A percentile compares a stretch with the other conserved stretches of the same genome.
phyloP scores from a whole-genome alignment of 1,284 basidiomycete species.

The Marasmius tenuissimus region DNA sequence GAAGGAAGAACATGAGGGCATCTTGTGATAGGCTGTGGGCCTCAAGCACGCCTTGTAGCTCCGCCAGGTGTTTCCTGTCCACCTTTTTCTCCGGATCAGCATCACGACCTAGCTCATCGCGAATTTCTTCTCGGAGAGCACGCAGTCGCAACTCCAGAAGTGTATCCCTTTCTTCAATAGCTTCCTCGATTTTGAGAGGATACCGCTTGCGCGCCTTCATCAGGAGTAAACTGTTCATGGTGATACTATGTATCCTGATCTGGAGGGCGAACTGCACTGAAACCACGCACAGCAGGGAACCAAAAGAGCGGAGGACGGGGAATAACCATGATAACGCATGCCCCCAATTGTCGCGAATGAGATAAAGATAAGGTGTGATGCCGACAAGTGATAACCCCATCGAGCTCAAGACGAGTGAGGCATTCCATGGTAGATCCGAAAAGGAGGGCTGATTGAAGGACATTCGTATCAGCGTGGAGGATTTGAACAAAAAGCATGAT shows the following conservation, averaged over 20 bases:
- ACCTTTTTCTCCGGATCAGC: background rate
- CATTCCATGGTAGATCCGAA: background rate
- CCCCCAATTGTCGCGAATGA: background rate
- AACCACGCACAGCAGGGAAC: background rate
- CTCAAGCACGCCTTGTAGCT: background rate
- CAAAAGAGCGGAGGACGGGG: background rate
- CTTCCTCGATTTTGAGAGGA: background rate
- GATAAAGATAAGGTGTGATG: background rate
- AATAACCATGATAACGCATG: background rate
- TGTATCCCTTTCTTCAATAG: background rate
- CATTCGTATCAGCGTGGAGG: background rate
- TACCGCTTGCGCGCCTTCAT: background rate
- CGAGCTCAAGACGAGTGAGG: background rate
- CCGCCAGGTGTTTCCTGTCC: background rate
- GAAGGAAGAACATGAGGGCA: background rate
- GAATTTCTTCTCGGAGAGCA: background rate
- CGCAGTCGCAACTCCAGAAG: background rate
- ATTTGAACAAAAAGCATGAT: background rate
- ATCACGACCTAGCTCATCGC: background rate
- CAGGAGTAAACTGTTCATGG: background rate
- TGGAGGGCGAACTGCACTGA: background rate
- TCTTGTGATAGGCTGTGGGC: no score
- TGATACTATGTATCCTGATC: background rate
- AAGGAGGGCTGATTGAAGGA: no score
- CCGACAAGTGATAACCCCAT: background rate